phyloP scores from a whole-genome alignment of 331 rosid genomes.

The Prunus yedoensis region DNA sequence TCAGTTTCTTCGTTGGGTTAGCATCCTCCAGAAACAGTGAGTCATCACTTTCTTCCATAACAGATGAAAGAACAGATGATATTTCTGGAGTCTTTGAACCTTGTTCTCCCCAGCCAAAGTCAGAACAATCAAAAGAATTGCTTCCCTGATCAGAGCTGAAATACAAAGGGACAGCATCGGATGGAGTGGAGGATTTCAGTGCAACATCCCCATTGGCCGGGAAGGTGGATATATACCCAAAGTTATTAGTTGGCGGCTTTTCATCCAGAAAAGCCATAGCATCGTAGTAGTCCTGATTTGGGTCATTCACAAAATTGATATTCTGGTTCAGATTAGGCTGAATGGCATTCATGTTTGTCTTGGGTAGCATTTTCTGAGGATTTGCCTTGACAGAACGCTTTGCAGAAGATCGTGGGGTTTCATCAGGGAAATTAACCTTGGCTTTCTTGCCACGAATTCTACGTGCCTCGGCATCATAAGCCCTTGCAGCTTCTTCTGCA shows the following conservation, averaged over 20 bases:
- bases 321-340: slow-evolving; percentile 47
- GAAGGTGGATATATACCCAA: slow-evolving; percentile 34
- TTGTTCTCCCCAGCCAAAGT: slow-evolving; percentile 70
- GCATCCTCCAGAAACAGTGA: slow-evolving; percentile 53
- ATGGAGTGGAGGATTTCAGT: slow-evolving; percentile 28
- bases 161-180: slow-evolving; percentile 37
- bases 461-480: slow-evolving; percentile 95
- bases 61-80: slow-evolving; percentile 63
- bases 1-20: slow-evolving; percentile 45
- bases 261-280: slow-evolving; percentile 61
- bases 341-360: slow-evolving; percentile 34
- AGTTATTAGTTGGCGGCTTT: slow-evolving; percentile 60
- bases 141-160: slow-evolving; percentile 82
- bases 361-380: slow-evolving; percentile 33
- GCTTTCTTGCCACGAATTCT: slow-evolving; percentile 95
- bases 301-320: slow-evolving; percentile 32
- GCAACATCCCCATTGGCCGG: slow-evolving; percentile 36
- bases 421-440: slow-evolving; percentile 89
- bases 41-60: slow-evolving; percentile 42
- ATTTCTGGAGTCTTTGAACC: slow-evolving; percentile 78
- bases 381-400: slow-evolving; percentile 45
- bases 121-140: slow-evolving; percentile 74
- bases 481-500: slow-evolving; percentile 99
- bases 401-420: slow-evolving; percentile 38
- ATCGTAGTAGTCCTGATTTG: slow-evolving; percentile 43